Base-by-base conservation (phyloP, 805 yeast species). In the Candida peoriensis region DNA sequence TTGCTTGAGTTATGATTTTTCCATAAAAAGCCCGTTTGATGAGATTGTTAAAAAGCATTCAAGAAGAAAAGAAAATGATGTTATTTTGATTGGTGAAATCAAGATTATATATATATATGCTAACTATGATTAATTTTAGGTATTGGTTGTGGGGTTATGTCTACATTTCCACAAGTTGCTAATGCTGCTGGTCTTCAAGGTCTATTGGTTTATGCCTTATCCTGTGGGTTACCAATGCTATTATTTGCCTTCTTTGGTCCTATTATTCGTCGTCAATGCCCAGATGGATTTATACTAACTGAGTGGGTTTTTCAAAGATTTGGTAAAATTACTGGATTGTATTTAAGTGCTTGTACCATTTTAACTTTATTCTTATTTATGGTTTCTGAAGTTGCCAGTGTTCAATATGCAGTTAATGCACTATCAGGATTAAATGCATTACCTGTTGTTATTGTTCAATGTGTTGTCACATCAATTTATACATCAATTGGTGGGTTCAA, bases 241-340 rank as follows among this genome's bases (percentile, higher is more conserved):
- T 59, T 85, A n/a, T 89, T 89, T 65, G 85, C 93, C 1, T 71
- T 73, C 34, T 61, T 84, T 39, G 96, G 96, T 1, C 96, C 97
- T 1, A 54, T 77, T 8, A 79, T 89, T 39, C 68, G 96, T 44
- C 72, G 66, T 39, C 72, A 73, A 46, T 84, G 95, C 47, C 97
- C 97, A 0, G 76, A 84, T 8, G 97, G 96, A 3, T 89, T 89
- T 56, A 88, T 89, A 19, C 63, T 89, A 47, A 87, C 96, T 5
- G 96, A 89, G 55, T 89, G 97, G 97, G 90, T 86, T n/a, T 74
- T 85, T 52, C 75, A 74, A 30, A 66, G 96, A 47, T 89, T 71
- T 55, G 97, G 96, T 2, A 54, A 68, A 5, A 60, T 80, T 12
- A 69, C 95, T 4, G 82, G 86, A 1, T 62, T 86, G 45, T 84